phyloP scores from a whole-genome alignment of 2,329 filamentous ascomycete genomes.

The Diaporthe caulivora region DNA sequence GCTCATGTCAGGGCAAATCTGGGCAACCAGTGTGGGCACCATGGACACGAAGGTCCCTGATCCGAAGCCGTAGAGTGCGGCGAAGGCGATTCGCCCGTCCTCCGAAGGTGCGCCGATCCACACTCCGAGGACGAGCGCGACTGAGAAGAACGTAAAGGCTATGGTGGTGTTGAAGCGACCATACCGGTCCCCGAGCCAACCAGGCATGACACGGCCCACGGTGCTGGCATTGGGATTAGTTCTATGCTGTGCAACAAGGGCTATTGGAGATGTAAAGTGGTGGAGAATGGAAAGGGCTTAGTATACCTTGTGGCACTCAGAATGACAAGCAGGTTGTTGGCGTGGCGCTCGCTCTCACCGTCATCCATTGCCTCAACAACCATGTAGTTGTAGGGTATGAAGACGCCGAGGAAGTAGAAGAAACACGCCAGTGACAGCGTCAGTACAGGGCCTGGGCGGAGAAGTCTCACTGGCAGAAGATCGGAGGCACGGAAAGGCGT shows the following conservation, averaged over 20 bases:
- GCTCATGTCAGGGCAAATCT: conserved; percentile 67
- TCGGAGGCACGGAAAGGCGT: conserved; percentile 45
- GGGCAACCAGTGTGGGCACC: conserved; percentile 67
- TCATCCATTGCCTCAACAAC: conserved; percentile 59
- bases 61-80: conserved; percentile 72
- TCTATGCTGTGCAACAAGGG: neutral
- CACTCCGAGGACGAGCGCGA: conserved; percentile 53
- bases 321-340: conserved; percentile 66
- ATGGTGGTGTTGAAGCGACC: conserved; percentile 58
- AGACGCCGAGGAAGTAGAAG: conserved; percentile 68
- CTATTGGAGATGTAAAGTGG: neutral
- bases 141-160: conserved; percentile 58
- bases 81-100: conserved; percentile 69
- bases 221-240: conserved; percentile 50
- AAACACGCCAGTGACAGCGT: conserved; percentile 59
- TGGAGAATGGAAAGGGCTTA: neutral
- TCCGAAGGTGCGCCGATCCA: conserved; percentile 58
- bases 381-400: conserved; percentile 66
- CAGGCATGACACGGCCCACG: conserved; percentile 64
- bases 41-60: conserved; percentile 74
- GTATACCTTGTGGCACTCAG: conserved; percentile 65
- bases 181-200: conserved; percentile 56
- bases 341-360: conserved; percentile 55
- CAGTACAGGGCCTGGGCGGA: conserved; percentile 59
- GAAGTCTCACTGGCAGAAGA: conserved; percentile 61